Conservation (phyloP, 371 early-diverging fungal species). For the Entomophthora muscae region DNA sequence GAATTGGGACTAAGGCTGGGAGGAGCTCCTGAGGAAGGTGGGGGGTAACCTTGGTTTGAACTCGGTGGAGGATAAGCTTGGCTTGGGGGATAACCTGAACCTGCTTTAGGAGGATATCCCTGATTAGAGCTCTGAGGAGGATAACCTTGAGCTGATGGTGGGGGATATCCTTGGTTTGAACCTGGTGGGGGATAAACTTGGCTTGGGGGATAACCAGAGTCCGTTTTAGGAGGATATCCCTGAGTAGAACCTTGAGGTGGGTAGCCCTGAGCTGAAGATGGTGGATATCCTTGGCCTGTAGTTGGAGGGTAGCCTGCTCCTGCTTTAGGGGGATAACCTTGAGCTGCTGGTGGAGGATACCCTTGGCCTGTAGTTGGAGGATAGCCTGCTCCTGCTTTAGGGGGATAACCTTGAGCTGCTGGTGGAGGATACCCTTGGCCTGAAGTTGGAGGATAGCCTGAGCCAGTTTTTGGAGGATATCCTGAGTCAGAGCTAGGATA, state of each 20-base stretch:
- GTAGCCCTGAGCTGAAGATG: too few species aligned
- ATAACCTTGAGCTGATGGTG: too few species aligned
- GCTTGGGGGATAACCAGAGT: too few species aligned
- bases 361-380: neutral
- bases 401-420: neutral
- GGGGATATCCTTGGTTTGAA: too few species aligned
- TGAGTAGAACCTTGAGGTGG: too few species aligned
- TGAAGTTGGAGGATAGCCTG: neutral
- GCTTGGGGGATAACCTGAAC: neutral
- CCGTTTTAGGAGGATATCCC: too few species aligned
- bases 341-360: neutral
- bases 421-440: neutral
- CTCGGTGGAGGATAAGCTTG: too few species aligned
- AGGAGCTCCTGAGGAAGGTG: too few species aligned
- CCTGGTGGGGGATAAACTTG: too few species aligned
- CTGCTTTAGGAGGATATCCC: neutral
- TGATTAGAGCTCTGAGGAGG: neutral
- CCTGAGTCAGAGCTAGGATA: neutral
- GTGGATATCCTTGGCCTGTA: neutral
- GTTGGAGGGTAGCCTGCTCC: neutral
- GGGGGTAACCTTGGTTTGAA: too few species aligned
- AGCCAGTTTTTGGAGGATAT: neutral
- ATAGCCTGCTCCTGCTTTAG: neutral
- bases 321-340: neutral
- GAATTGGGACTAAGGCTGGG: neutral